Conservation (phyloP, 208 protist genomes). For the Acanthamoeba sp. region DNA sequence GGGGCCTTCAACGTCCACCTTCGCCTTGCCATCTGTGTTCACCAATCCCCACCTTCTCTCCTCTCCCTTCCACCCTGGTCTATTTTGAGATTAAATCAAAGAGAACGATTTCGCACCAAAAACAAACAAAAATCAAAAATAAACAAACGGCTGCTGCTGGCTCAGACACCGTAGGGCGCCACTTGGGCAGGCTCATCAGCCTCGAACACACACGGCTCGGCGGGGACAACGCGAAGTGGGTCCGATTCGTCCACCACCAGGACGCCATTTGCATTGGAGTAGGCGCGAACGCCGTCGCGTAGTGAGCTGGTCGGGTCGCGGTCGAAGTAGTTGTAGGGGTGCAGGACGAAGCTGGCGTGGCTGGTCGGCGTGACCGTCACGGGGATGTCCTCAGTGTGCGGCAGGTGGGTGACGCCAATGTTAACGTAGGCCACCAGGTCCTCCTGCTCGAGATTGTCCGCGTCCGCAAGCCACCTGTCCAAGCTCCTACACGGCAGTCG, state of each 20-base stretch:
- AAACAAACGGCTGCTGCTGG: too few relatives aligned
- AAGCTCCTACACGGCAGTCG: background rate
- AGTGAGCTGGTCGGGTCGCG: background rate
- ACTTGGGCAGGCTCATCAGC: background rate
- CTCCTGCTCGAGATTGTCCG: background rate
- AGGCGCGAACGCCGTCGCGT: background rate
- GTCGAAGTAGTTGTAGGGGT: background rate
- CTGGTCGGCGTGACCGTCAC: background rate
- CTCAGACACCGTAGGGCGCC: background rate
- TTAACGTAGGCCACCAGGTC: slow-evolving; percentile 42
- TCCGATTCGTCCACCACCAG: background rate
- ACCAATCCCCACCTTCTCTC: too few relatives aligned
- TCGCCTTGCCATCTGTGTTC: background rate
- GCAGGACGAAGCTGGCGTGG: background rate
- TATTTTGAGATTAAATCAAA: too few relatives aligned
- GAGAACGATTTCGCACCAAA: too few relatives aligned
- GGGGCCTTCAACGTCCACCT: background rate
- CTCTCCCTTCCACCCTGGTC: too few relatives aligned
- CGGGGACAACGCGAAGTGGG: background rate
- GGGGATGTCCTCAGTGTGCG: slow-evolving; percentile 19
- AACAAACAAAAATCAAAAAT: too few relatives aligned
- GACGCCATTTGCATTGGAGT: background rate
- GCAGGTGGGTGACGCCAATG: background rate
- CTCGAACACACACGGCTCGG: background rate
- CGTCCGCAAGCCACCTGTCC: background rate